These are phyloP conservation scores for Fusarium fujikuroi DNA, from an alignment of 2,329 filamentous ascomycete species.

Conservation along the genomic window DNA sequence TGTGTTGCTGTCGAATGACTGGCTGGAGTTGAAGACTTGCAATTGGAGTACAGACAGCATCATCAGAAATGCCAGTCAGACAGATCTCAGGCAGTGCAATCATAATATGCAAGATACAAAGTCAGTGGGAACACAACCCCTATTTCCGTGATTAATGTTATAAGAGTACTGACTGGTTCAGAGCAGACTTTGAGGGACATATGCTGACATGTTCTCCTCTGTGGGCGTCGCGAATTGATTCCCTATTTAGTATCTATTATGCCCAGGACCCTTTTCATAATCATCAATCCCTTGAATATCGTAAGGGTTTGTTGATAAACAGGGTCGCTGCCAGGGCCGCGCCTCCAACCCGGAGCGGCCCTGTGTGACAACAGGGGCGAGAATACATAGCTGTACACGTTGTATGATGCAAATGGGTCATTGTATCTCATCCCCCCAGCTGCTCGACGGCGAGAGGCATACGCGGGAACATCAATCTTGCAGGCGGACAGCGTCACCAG, in stretches of 20 bases:
- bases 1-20: conserved; percentile 10
- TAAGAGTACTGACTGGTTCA: background rate
- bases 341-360: conserved; percentile 24
- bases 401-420: conserved; percentile 31
- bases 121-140: conserved; percentile 36
- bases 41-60: conserved; percentile 11
- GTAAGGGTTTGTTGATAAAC: conserved; percentile 31
- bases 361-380: conserved; percentile 30
- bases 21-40: background rate
- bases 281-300: background rate
- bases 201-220: conserved; percentile 2
- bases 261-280: background rate
- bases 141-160: background rate
- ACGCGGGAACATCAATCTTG: conserved; percentile 27
- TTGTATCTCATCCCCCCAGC: conserved; percentile 29
- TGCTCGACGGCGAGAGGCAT: conserved; percentile 36
- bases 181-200: background rate
- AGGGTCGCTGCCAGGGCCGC: conserved; percentile 32
- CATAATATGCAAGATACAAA: conserved; percentile 42
- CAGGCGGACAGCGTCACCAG: conserved; percentile 1
- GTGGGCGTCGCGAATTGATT: conserved; percentile 30
- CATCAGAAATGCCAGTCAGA: conserved; percentile 27
- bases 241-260: conserved; percentile 16
- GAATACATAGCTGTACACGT: conserved; percentile 26
- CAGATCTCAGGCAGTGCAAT: conserved; percentile 44